A percentile compares a stretch with the other conserved stretches of the same genome.
These are phyloP conservation scores for Eragrostis nindensis DNA, from an alignment of 176 grass and related monocot genomes.

Conservation along the genomic window DNA sequence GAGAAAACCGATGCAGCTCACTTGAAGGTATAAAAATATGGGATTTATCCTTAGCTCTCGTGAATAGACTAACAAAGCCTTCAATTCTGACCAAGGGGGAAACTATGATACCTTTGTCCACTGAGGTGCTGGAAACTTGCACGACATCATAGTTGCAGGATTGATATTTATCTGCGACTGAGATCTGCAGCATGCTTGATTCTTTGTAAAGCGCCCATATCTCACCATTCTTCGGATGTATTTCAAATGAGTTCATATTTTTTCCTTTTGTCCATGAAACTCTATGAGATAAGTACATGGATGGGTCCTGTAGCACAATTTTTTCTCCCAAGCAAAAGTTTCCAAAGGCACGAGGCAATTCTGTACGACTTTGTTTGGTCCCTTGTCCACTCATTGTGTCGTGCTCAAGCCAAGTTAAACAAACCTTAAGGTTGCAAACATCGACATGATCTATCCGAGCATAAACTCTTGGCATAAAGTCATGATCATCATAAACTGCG, in stretches of 20 bases:
- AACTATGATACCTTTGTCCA: slow-evolving; percentile 38
- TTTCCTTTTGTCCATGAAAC: slow-evolving; percentile 63
- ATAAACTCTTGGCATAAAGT: slow-evolving; percentile 92
- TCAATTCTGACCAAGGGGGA: slow-evolving; percentile 72
- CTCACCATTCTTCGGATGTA: slow-evolving; percentile 69
- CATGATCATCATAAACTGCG: slow-evolving; percentile 78
- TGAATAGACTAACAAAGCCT: slow-evolving; percentile 83
- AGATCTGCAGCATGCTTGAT: slow-evolving; percentile 58
- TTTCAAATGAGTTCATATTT: slow-evolving; percentile 54
- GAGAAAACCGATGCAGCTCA: slow-evolving; percentile 78
- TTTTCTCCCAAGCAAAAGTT: slow-evolving; percentile 60
- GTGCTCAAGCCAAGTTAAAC: slow-evolving; percentile 74
- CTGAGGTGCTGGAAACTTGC: slow-evolving; percentile 33
- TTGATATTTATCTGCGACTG: slow-evolving; percentile 53
- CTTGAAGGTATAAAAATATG: slow-evolving; percentile 46
- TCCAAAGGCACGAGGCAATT: slow-evolving; percentile 73
- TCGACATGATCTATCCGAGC: slow-evolving; percentile 60
- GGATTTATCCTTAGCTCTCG: slow-evolving; percentile 36
- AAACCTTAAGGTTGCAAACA: slow-evolving; percentile 54
- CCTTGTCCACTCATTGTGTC: slow-evolving; percentile 8
- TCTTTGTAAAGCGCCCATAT: slow-evolving; percentile 88
- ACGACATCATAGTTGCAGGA: too few species aligned
- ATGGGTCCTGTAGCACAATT: slow-evolving; percentile 52
- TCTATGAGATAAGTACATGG: slow-evolving; percentile 78
- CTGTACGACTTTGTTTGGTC: not conserved